A percentile compares a stretch with the other conserved stretches of the same genome.
These are phyloP conservation scores for Tetracentron sinense DNA, from an alignment of 164 flowering plant genomes.

Conservation along the genomic window DNA sequence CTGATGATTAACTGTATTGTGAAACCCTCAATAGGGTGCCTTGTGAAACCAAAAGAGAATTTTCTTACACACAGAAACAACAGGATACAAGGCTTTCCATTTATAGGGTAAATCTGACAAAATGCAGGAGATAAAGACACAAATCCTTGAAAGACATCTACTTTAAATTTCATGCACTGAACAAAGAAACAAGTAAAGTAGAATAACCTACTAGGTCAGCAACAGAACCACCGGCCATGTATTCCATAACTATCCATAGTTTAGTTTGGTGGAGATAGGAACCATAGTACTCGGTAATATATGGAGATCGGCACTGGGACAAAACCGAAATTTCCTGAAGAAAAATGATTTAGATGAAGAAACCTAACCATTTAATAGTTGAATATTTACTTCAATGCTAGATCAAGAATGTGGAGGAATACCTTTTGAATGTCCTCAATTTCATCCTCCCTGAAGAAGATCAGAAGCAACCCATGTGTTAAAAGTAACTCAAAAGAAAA, in stretches of 20 bases:
- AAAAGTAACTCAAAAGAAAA: not conserved
- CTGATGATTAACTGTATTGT: no score
- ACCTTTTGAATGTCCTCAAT: conserved; percentile 99
- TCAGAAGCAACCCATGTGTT: conserved; percentile 5
- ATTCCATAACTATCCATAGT: conserved; percentile 98
- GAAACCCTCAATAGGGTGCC: no score
- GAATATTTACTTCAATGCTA: not conserved
- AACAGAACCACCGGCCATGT: conserved; percentile 99
- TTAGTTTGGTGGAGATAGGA: conserved; percentile 91
- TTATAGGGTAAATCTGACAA: no score
- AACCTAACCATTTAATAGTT: conserved; percentile 11
- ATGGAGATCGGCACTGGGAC: conserved; percentile 86
- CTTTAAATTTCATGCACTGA: not conserved
- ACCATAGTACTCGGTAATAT: conserved; percentile 93
- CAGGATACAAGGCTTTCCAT: no score
- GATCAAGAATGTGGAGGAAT: conserved; percentile 15
- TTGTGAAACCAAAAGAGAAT: no score
- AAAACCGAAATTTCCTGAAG: conserved; percentile 93
- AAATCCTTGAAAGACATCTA: not conserved
- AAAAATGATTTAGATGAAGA: conserved; percentile 17
- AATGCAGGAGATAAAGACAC: no score
- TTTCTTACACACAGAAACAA: no score
- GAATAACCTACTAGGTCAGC: conserved; percentile 91
- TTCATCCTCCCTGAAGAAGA: conserved; percentile 85
- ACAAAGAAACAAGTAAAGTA: conserved; percentile 13